These are phyloP conservation scores for Russula griseocarnosa DNA, from an alignment of 768 basidiomycete genomes.

Conservation along the genomic window DNA sequence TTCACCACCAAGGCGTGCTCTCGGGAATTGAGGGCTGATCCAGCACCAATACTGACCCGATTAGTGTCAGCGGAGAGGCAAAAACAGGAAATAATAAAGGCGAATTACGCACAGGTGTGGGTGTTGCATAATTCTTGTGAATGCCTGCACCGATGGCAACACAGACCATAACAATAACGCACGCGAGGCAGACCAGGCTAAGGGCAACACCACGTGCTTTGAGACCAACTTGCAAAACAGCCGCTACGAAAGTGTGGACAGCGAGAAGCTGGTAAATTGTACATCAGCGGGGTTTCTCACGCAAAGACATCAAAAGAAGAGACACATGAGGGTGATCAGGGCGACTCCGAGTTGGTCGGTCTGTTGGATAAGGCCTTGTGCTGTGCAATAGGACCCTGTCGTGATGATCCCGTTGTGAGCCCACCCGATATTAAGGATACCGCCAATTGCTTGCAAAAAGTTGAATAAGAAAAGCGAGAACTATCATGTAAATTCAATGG, in stretches of 20 bases:
- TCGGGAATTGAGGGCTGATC: not conserved
- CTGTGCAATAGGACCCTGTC: slow-evolving; percentile 37
- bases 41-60: slow-evolving; percentile 6
- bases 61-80: not conserved
- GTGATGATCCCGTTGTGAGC: slow-evolving; percentile 36
- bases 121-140: slow-evolving; percentile 32
- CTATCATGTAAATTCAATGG: slow-evolving; percentile 28
- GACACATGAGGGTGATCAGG: slow-evolving; percentile 41
- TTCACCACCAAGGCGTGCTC: slow-evolving; percentile 3
- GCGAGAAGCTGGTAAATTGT: slow-evolving; percentile 32
- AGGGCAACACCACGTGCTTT: slow-evolving; percentile 32
- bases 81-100: not conserved
- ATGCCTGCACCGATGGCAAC: slow-evolving; percentile 34
- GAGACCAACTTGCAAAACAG: slow-evolving; percentile 39
- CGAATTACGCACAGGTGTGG: slow-evolving; percentile 35
- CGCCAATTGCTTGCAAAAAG: slow-evolving; percentile 40
- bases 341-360: slow-evolving; percentile 43
- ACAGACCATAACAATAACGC: slow-evolving; percentile 34
- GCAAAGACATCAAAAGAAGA: not conserved
- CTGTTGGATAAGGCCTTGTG: slow-evolving; percentile 42
- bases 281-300: slow-evolving; percentile 29
- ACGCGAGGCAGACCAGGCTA: slow-evolving; percentile 3
- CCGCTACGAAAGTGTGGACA: slow-evolving; percentile 40
- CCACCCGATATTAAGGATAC: slow-evolving; percentile 40
- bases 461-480: slow-evolving; percentile 35